These are phyloP conservation scores for Phellinidium pouzarii DNA, from an alignment of 1,284 basidiomycete species.

Conservation along the genomic window DNA sequence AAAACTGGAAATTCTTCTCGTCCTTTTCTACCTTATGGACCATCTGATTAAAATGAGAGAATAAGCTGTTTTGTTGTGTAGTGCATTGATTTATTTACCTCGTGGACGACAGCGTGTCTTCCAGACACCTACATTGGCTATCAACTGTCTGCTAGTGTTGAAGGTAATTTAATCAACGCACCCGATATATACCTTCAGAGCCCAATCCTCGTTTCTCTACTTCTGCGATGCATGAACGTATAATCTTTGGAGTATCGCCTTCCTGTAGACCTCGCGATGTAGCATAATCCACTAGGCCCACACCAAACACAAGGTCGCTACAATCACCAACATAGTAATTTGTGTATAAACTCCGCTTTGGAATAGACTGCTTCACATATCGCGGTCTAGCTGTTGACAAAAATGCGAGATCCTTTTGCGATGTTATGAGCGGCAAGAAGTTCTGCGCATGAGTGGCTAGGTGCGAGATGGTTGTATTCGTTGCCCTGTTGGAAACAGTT, in stretches of 20 bases:
- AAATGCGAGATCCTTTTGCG: conserved; percentile 60
- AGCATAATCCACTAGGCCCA: conserved; percentile 88
- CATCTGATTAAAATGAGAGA: conserved; percentile 40
- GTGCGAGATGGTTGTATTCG: conserved; percentile 61
- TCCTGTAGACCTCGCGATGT: conserved; percentile 73
- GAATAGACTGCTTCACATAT: conserved; percentile 53
- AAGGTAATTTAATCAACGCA: conserved; percentile 29
- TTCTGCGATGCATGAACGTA: conserved; percentile 80
- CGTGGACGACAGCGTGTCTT: conserved; percentile 77
- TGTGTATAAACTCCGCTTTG: conserved; percentile 64
- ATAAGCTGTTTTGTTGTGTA: conserved; percentile 5
- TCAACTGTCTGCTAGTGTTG: background rate
- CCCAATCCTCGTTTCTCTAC: conserved; percentile 78
- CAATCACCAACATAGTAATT: conserved; percentile 87
- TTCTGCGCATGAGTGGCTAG: conserved; percentile 50
- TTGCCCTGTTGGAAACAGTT: conserved; percentile 43
- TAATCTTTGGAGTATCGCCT: conserved; percentile 75
- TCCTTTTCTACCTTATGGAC: conserved; percentile 88
- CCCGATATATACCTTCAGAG: conserved; percentile 81
- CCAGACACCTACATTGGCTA: conserved; percentile 59
- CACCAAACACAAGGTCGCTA: conserved; percentile 86
- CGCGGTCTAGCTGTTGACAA: conserved; percentile 50
- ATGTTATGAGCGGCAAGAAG: conserved; percentile 59
- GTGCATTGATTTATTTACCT: conserved; percentile 38
- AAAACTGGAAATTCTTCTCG: conserved; percentile 81